Conservation (phyloP, 768 basidiomycete species). For the Mycena maculata region DNA sequence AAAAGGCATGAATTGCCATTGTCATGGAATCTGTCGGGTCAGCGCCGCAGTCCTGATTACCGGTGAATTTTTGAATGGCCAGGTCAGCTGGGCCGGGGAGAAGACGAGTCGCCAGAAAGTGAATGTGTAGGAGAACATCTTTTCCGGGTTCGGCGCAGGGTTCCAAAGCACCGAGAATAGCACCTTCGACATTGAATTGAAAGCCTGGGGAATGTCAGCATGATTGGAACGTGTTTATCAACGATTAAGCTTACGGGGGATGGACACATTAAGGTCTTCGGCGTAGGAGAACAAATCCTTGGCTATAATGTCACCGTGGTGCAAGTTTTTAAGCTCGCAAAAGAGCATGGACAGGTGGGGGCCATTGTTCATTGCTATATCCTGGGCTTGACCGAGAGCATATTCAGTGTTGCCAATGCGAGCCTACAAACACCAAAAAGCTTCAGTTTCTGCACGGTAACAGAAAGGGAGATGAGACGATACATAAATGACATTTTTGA, state of each 20-base stretch:
- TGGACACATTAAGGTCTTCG: background rate
- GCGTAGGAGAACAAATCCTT: slow-evolving; percentile 19
- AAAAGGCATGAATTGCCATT: slow-evolving; percentile 37
- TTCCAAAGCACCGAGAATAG: slow-evolving; percentile 27
- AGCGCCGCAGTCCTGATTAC: slow-evolving; percentile 32
- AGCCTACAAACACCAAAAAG: slow-evolving; percentile 28
- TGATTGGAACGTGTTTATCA: no score
- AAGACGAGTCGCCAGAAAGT: slow-evolving; percentile 37
- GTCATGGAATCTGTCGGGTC: slow-evolving; percentile 25
- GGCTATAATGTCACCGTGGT: slow-evolving; percentile 26
- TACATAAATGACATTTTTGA: slow-evolving; percentile 35
- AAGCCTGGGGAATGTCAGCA: slow-evolving; percentile 11
- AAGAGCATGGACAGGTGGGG: slow-evolving; percentile 7
- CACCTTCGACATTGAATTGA: slow-evolving; percentile 29
- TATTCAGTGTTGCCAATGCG: slow-evolving; percentile 32
- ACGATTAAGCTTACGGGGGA: background rate
- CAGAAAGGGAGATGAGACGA: background rate
- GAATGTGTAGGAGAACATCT: slow-evolving; percentile 5
- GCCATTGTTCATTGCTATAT: background rate
- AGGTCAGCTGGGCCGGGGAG: slow-evolving; percentile 31
- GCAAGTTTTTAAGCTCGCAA: slow-evolving; percentile 31
- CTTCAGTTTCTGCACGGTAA: background rate
- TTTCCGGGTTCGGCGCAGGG: background rate
- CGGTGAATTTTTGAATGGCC: slow-evolving; percentile 37
- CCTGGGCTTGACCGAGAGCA: slow-evolving; percentile 31